phyloP scores from a whole-genome alignment of 257 asterid species.

The Przewalskia tangutica region DNA sequence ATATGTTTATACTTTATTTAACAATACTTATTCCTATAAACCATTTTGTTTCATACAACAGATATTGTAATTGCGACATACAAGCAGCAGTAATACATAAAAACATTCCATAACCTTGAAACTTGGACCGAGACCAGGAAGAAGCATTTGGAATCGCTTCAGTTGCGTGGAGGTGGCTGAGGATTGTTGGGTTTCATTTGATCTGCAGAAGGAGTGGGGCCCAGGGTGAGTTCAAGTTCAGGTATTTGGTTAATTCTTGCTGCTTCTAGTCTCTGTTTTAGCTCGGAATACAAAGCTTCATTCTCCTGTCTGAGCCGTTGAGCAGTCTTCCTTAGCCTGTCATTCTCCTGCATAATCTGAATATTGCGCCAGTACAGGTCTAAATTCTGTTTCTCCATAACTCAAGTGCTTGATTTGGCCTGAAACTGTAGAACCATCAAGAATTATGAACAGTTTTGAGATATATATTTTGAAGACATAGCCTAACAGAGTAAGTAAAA shows the following conservation, averaged over 20 bases:
- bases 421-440: background rate
- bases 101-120: background rate
- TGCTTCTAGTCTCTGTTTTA: constrained; percentile 9
- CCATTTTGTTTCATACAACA: background rate
- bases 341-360: constrained; percentile 16
- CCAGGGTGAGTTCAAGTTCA: constrained; percentile 1
- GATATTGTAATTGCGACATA: background rate
- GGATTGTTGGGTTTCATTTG: background rate
- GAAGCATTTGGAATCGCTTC: background rate
- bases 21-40: background rate
- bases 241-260: constrained; percentile 1
- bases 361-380: constrained; percentile 17
- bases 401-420: background rate
- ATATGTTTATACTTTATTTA: background rate
- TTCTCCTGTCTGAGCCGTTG: constrained; percentile 20
- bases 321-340: constrained; percentile 21
- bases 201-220: background rate
- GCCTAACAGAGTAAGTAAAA: too few relatives aligned
- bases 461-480: background rate
- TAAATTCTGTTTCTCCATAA: constrained; percentile 17
- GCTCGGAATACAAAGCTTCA: constrained; percentile 14
- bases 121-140: background rate
- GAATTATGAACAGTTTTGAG: background rate
- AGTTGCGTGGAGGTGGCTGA: constrained; percentile 3
- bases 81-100: background rate